phyloP scores from a whole-genome alignment of 768 basidiomycete species.

The Xanthoconium purpureum region DNA sequence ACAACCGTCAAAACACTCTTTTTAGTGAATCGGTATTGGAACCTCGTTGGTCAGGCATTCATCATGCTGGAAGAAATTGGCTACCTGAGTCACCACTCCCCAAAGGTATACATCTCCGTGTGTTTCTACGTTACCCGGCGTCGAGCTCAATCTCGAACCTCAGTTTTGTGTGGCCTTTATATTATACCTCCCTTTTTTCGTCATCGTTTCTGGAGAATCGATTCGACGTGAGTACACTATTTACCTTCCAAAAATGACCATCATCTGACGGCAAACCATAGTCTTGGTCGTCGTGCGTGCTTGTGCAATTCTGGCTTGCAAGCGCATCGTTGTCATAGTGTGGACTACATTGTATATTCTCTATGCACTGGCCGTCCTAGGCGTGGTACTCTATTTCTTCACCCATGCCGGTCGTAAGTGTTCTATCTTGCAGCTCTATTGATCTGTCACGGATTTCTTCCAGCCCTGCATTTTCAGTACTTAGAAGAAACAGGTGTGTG shows the following conservation, averaged over 20 bases:
- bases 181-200: neutral
- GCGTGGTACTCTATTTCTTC: neutral
- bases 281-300: conserved; percentile 25
- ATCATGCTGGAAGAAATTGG: conserved; percentile 24
- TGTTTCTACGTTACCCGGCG: neutral
- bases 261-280: neutral
- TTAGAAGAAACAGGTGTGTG: conserved; percentile 15
- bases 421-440: neutral
- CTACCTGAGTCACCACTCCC: conserved; percentile 12
- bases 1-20: conserved; percentile 12
- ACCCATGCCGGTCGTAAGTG: neutral
- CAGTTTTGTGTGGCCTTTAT: conserved; percentile 17
- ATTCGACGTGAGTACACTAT: conserved; percentile 20
- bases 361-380: conserved; percentile 2
- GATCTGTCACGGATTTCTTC: neutral
- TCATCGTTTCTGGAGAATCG: conserved; percentile 17
- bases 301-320: conserved; percentile 23
- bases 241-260: neutral
- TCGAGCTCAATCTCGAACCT: neutral
- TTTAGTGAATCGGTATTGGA: conserved; percentile 17
- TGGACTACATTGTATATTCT: conserved; percentile 7
- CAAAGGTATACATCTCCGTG: conserved; percentile 2
- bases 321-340: neutral
- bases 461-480: conserved; percentile 8
- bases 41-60: conserved; percentile 18